Base-by-base conservation (phyloP, 2,329 filamentous ascomycete species). In the Pseudopyricularia cyperi region DNA sequence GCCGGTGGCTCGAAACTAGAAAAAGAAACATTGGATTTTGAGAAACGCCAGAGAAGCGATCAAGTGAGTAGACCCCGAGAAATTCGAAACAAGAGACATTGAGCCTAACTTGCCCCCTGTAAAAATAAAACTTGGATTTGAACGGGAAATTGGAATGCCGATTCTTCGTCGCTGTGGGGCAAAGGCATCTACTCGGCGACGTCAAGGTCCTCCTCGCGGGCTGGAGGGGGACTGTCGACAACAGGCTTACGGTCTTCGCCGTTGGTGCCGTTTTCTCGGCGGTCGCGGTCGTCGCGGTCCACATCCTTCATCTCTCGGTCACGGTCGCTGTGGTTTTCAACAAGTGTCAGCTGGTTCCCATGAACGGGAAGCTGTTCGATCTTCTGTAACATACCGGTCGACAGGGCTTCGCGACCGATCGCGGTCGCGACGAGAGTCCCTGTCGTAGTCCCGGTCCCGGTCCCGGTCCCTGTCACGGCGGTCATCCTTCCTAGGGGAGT, bases 401-500 rank as follows among this genome's bases (percentile, higher is more conserved):
- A 84, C 82, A 52, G 83, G 83, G 69, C 82, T 86, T 62, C 83
- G 80, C 58, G 83, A 87, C 55, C 87, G 84, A 62, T 91, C 86
- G 52, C 64, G 66, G 56, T 88, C 85, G 56, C 84, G 81, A 55
- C 85, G 82, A 14, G 60, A 61, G 53, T 88, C 84, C 55, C 84
- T 81, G 61, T 85, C 83, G 50, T 84, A 82, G 65, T 84, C 80
- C 7, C 86, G 82, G 62, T 89, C 83, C 57, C 86, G 82, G 63
- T 48, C 47, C 1, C 49, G 83, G 60, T 86, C 82, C 58, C 86
- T 82, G 63, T 90, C 84, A 57, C 87, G 82, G 63, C 88, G 85
- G 56, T 94, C 89, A 57, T 95, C 89, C 71, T 93, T 93, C 58
- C 88, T 83, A 34, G 89, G 89, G 56, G 89, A 94, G 66, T 87